Conservation (phyloP, 225 moss, liverwort and hornwort genomes). For the Rhytidiadelphus loreus region DNA sequence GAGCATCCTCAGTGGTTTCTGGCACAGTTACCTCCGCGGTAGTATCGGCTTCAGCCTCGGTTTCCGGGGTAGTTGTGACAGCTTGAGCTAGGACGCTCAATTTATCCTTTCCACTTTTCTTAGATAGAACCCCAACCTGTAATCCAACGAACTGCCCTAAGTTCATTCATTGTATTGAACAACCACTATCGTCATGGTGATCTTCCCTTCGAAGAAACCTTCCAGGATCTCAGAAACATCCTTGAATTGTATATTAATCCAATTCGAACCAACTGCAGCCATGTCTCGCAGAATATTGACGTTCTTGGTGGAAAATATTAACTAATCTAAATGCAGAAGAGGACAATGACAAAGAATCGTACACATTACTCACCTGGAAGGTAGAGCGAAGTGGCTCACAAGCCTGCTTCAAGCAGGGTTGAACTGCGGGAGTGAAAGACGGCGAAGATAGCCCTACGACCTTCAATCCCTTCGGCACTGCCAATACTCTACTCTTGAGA, state of each 20-base stretch:
- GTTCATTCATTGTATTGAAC: not conserved
- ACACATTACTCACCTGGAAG: constrained; percentile 22
- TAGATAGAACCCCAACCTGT: constrained; percentile 22
- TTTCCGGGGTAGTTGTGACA: constrained; percentile 72
- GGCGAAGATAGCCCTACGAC: constrained; percentile 63
- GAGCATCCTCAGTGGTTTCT: constrained; percentile 36
- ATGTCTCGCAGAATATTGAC: not conserved
- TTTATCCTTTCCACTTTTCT: constrained; percentile 27
- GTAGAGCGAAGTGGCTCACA: constrained; percentile 35
- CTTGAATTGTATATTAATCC: not conserved
- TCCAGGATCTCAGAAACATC: not conserved
- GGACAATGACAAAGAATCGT: not conserved
- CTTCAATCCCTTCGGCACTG: constrained; percentile 42
- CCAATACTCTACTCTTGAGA: constrained; percentile 49
- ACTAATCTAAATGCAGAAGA: not conserved
- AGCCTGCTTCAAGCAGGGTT: constrained; percentile 65
- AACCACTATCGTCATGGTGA: not conserved
- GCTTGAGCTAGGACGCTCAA: constrained; percentile 53
- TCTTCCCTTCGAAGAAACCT: not conserved
- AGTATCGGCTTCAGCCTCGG: constrained; percentile 57
- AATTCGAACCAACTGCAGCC: not conserved
- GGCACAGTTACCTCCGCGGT: constrained; percentile 35
- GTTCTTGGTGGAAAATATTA: too few relatives aligned
- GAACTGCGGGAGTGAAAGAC: constrained; percentile 40
- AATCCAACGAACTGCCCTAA: not conserved